Percentiles rank a stretch among this genome's conserved stretches.
Conservation (phyloP, 306 rosid species). For the Lupinus albus region DNA sequence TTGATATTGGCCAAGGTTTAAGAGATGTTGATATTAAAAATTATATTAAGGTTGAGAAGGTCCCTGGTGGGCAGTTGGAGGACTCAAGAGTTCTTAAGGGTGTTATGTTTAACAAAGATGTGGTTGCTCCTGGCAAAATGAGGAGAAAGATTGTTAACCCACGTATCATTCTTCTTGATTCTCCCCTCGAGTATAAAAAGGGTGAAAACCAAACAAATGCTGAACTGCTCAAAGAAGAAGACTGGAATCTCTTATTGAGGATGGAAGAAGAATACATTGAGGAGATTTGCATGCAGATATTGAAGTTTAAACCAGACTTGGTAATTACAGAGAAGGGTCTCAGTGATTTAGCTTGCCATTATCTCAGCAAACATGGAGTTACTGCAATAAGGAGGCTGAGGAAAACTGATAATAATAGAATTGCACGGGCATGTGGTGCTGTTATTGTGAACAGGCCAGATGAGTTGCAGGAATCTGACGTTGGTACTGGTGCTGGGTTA, state of each 20-base stretch:
- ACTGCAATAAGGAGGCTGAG: constrained; percentile 91
- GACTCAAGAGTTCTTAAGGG: constrained; percentile 84
- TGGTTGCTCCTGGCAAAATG: constrained; percentile 92
- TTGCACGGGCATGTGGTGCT: constrained; percentile 94
- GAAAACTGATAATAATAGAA: constrained; percentile 86
- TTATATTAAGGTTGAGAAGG: constrained; percentile 92
- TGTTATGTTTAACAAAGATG: constrained; percentile 92
- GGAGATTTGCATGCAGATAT: constrained; percentile 80
- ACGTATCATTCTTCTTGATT: constrained; percentile 85
- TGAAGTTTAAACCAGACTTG: constrained; percentile 87
- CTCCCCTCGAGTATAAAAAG: constrained; percentile 90
- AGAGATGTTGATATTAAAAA: constrained; percentile 92
- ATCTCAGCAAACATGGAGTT: constrained; percentile 80
- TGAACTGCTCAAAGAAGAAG: constrained; percentile 87
- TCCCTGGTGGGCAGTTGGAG: constrained; percentile 93
- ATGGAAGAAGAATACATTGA: constrained; percentile 92
- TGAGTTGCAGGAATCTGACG: constrained; percentile 90
- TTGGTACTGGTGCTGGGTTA: constrained; percentile 92
- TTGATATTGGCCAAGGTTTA: constrained; percentile 87
- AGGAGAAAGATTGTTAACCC: constrained; percentile 91
- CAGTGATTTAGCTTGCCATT: constrained; percentile 96
- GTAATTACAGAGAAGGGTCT: constrained; percentile 95
- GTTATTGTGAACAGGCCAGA: constrained; percentile 94
- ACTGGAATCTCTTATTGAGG: constrained; percentile 81
- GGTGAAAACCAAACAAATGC: constrained; percentile 98